A percentile compares a stretch with the other conserved stretches of the same genome.
Conservation (phyloP, 257 asterid species). For the Nicotiana noctiflora region DNA sequence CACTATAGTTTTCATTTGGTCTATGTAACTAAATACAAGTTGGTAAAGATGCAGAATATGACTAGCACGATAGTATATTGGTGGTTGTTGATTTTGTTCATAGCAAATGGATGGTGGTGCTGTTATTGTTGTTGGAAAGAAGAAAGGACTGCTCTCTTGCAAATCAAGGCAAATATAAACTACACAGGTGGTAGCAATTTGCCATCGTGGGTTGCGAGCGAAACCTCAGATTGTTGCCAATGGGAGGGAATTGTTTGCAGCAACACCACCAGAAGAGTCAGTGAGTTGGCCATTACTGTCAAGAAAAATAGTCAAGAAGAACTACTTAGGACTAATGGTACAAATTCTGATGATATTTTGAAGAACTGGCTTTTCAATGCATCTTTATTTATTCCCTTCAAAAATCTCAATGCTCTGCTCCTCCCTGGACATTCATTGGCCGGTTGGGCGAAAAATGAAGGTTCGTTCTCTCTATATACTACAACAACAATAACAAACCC, state of each 20-base stretch:
- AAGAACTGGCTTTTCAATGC: conserved; percentile 5
- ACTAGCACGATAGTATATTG: neutral
- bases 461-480: neutral
- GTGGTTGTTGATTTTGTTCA: neutral
- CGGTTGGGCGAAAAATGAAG: conserved; percentile 8
- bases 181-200: neutral
- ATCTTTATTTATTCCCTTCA: conserved; percentile 3
- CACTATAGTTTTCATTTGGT: neutral
- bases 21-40: neutral
- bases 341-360: neutral
- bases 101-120: conserved; percentile 4
- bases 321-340: neutral
- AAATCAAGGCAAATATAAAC: conserved; percentile 1
- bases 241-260: conserved; percentile 1
- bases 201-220: neutral
- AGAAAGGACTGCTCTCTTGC: conserved; percentile 8
- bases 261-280: neutral
- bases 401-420: neutral
- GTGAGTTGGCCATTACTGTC: neutral
- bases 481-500: too few relatives aligned
- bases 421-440: neutral
- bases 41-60: neutral
- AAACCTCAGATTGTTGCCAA: neutral
- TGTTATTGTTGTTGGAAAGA: conserved; percentile 8
- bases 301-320: neutral